Percentiles rank a stretch among this genome's conserved stretches.
phyloP scores from a whole-genome alignment of 768 basidiomycete species.

The Termitomyces sp. region DNA sequence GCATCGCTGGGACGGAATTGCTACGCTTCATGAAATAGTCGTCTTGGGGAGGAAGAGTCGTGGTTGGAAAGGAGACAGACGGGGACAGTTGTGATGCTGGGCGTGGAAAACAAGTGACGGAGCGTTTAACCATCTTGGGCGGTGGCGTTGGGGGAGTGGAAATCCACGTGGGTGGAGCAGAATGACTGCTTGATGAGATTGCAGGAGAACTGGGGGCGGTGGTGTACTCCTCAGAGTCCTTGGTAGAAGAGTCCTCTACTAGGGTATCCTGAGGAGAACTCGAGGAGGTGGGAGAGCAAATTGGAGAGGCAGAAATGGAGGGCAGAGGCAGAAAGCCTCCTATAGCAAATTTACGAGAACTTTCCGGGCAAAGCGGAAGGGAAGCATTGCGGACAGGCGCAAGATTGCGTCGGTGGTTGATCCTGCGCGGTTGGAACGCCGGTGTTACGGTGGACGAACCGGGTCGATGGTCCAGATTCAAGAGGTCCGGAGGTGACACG shows the following conservation, averaged over 20 bases:
- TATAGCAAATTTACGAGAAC: constrained; percentile 26
- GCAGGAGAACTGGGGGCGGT: constrained; percentile 23
- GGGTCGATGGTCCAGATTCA: constrained; percentile 10
- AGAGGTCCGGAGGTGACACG: constrained; percentile 16
- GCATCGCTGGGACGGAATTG: constrained; percentile 41
- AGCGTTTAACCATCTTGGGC: constrained; percentile 37
- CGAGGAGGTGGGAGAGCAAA: constrained; percentile 47
- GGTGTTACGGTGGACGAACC: constrained; percentile 6
- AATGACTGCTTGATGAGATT: constrained; percentile 16
- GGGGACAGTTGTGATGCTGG: constrained; percentile 33
- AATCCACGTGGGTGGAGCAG: constrained; percentile 51
- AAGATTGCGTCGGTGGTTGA: constrained; percentile 4
- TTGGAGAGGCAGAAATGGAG: constrained; percentile 59
- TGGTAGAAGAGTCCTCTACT: constrained; percentile 12
- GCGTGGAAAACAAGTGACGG: constrained; percentile 32
- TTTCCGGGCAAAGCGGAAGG: constrained; percentile 10
- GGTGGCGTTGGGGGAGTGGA: constrained; percentile 61
- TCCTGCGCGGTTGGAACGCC: constrained; percentile 14
- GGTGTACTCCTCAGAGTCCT: constrained; percentile 16
- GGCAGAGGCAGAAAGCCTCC: constrained; percentile 50
- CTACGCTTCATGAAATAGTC: constrained; percentile 34
- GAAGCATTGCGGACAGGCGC: constrained; percentile 1
- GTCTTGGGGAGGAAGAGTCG: constrained; percentile 31
- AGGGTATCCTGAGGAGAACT: constrained; percentile 24
- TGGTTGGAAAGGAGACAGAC: constrained; percentile 48